Evolutionary conservation across 164 flowering plant genomes (phyloP).

Genomic region (Stephania yunnanensis): DNA sequence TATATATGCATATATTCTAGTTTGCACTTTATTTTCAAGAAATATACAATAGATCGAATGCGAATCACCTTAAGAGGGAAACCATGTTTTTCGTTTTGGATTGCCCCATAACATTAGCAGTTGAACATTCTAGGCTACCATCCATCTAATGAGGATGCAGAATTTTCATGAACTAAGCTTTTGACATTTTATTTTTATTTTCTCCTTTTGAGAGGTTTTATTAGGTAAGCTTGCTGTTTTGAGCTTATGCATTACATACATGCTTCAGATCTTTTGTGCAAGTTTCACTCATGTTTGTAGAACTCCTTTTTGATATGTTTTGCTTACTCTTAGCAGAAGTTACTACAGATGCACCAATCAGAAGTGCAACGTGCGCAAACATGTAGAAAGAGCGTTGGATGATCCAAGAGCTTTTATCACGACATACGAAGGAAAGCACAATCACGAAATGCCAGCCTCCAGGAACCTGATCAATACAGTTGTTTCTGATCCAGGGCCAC

Average conservation of each 20-base stretch:
- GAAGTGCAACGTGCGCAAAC: conserved; percentile 80
- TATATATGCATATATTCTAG: not conserved
- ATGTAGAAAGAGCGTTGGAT: conserved; percentile 77
- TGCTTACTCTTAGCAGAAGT: conserved; percentile 51
- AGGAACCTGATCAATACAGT: conserved; percentile 26
- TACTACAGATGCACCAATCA: conserved; percentile 55
- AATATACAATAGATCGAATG: not conserved
- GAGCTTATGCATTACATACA: not conserved
- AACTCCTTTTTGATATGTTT: not conserved
- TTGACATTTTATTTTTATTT: not conserved
- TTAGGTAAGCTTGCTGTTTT: not conserved
- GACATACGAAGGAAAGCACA: conserved; percentile 89
- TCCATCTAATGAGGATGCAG: not conserved
- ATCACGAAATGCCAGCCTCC: conserved; percentile 64
- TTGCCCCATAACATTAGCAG: not conserved
- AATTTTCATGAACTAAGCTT: not conserved
- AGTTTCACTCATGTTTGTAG: not conserved
- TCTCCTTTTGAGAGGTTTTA: not conserved
- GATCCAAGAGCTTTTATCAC: conserved; percentile 77
- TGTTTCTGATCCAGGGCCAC: conserved; percentile 34
- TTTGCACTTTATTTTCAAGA: not conserved
- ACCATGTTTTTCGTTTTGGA: not conserved
- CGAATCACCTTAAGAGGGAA: not conserved
- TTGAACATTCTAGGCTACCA: not conserved
- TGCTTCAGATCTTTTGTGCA: not conserved